Evolutionary conservation across 2,329 filamentous ascomycete genomes (phyloP), one percentile per base, ranked within the genome.

Genomic region (Fusarium subtropicale): DNA sequence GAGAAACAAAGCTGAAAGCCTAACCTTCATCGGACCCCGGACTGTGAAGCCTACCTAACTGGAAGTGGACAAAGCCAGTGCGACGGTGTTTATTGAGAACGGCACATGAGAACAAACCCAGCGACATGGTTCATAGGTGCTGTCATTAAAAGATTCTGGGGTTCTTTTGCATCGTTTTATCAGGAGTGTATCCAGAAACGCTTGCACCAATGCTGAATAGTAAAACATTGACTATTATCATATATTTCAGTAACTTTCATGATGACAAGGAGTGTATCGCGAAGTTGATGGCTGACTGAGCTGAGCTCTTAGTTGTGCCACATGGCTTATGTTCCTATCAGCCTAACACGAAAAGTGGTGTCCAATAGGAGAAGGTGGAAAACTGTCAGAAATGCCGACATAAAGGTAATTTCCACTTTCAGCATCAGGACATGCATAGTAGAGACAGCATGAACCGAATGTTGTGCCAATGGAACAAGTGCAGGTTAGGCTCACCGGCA

Each of bases 401-500:
- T 24, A 4, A 52, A 52, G 13, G 16, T 26, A 45, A 28, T 46
- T 45, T 31, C 28, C 38, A 30, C 33, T 31, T 38, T 62, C 24
- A 39, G 24, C 8, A 16, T 15, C 24, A 39, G 10, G 22, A 30
- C 28, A 41, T 52, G 13, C 33, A 41, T 20, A 22, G 13, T 12
- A 34, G 45, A 36, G n/a, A 24, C 39, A 45, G 22, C 38, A 34
- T 44, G 34, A 52, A 26, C 18, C 34, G 38, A 26, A 24, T 34
- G 22, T 48, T 47, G 41, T 45, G 60, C 58, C 54, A 60, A 68
- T 70, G 58, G 22, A 47, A 51, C 36, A 58, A 47, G 48, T 51
- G 20, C 41, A 67, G 62, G 51, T 67, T 69, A 56, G 64, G 66
- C 64, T 52, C 51, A 50, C 34, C 58, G 63, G 63, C 60, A 62